phyloP scores from a whole-genome alignment of 106 monocot species.

The Triglochin maritima region DNA sequence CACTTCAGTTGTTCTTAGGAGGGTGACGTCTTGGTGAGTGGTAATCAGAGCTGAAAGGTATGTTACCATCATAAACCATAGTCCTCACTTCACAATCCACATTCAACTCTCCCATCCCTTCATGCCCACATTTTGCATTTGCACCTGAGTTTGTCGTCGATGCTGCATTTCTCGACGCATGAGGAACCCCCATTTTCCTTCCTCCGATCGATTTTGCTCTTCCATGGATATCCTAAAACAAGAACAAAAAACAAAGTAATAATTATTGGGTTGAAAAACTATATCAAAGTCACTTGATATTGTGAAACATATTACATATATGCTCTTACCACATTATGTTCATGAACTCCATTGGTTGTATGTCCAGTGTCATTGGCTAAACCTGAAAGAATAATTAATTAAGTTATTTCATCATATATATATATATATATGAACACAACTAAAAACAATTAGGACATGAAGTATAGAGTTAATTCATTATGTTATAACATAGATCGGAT shows the following conservation, averaged over 20 bases:
- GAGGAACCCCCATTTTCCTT: neutral
- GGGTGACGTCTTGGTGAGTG: neutral
- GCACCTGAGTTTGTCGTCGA: neutral
- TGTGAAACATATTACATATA: neutral
- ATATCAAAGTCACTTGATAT: neutral
- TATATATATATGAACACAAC: too few relatives aligned
- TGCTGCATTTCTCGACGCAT: neutral
- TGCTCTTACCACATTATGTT: neutral
- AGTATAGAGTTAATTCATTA: too few relatives aligned
- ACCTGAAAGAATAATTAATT: neutral
- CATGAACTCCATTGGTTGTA: neutral
- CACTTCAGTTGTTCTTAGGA: conserved; percentile 17
- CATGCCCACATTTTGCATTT: conserved; percentile 10
- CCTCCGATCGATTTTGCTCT: neutral
- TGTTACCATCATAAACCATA: neutral
- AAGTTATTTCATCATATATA: too few relatives aligned
- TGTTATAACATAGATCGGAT: too few relatives aligned
- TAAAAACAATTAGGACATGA: too few relatives aligned
- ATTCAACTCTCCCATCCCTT: conserved; percentile 8
- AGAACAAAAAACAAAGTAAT: neutral
- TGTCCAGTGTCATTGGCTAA: neutral
- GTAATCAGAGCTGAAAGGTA: neutral
- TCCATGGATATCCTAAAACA: neutral
- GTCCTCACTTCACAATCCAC: conserved; percentile 2
- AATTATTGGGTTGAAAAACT: neutral